Evolutionary conservation across 345 rosid genomes (phyloP), one percentile per base, ranked within the genome.

Genomic region (Chamaenerion angustifolium): DNA sequence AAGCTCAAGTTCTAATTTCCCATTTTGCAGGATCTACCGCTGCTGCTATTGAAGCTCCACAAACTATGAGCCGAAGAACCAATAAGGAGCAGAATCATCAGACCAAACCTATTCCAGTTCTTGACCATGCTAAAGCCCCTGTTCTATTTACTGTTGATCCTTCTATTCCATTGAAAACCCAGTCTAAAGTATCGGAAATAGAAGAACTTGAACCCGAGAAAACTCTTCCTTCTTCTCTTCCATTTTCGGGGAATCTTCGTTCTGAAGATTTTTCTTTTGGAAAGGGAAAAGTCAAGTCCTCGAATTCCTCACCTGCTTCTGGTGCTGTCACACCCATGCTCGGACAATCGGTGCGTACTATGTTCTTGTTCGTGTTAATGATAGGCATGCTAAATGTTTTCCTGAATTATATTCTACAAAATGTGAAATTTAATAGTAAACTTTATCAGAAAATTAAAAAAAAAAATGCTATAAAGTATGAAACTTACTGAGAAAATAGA

Each of bases 21-120:
- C n/a, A 13, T n/a, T n/a, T 68, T 47, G 53, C 71, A 77, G 95
- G 73, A 46, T 79, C 85, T 54, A 59, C 58, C 63, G 49, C 64
- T 49, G 68, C 74, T 21, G 25, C 25, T 21, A 21, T 21, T 56
- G 74, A 68, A 37, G 56, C 25, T 21, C 25, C 25, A 21, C 25
- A 21, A 21, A 21, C 88, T 41, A 64, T 72, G 52, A 83, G 88
- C 76, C 73, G 56, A 67, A 70, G 68, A 79, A 71, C 56, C 75
- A 83, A 77, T 78, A 77, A 52, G 79, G 65, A 63, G 40, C 80
- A 11, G 54, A 65, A 46, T 63, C 80, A 50, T 73, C 46, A 3
- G 23, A 52, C 9, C 9, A 46, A 58, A 52, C 68, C 75, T 17
- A 62, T 8, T 31, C 54, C 97, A 58, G 58, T 58, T 8, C 45